Conservation (phyloP, 805 yeast species). For the Sungouiella thailandica region DNA sequence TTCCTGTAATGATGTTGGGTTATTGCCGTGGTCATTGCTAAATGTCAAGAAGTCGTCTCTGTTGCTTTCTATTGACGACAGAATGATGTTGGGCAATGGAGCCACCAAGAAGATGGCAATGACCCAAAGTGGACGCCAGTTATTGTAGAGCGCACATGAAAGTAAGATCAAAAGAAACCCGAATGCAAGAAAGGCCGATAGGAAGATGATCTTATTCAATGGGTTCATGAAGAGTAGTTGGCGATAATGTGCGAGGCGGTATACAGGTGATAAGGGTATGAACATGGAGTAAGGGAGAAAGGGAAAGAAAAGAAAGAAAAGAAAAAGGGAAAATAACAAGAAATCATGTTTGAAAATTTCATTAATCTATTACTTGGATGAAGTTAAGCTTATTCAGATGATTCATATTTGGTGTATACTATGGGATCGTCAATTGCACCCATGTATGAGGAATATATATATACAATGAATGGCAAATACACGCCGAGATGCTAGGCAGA, state of each 20-base stretch:
- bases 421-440: too few relatives aligned
- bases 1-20: constrained; percentile 36
- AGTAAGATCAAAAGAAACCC: constrained; percentile 40
- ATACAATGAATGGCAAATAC: too few relatives aligned
- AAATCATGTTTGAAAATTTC: neutral
- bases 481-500: too few relatives aligned
- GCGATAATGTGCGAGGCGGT: neutral
- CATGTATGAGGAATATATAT: too few relatives aligned
- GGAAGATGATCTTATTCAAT: constrained; percentile 41
- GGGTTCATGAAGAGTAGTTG: constrained; percentile 32
- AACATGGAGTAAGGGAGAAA: neutral
- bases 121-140: constrained; percentile 35
- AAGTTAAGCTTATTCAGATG: too few relatives aligned
- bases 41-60: constrained; percentile 42
- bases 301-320: neutral
- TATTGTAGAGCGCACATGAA: constrained; percentile 42
- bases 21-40: constrained; percentile 35
- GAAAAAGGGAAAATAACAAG: neutral
- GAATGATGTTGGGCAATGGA: constrained; percentile 40
- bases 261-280: neutral
- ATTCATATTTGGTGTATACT: too few relatives aligned
- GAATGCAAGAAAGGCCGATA: constrained; percentile 41
- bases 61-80: constrained; percentile 31
- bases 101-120: constrained; percentile 39
- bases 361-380: neutral